Base-by-base conservation (phyloP, 306 rosid species). In the Glycyrrhiza uralensis region DNA sequence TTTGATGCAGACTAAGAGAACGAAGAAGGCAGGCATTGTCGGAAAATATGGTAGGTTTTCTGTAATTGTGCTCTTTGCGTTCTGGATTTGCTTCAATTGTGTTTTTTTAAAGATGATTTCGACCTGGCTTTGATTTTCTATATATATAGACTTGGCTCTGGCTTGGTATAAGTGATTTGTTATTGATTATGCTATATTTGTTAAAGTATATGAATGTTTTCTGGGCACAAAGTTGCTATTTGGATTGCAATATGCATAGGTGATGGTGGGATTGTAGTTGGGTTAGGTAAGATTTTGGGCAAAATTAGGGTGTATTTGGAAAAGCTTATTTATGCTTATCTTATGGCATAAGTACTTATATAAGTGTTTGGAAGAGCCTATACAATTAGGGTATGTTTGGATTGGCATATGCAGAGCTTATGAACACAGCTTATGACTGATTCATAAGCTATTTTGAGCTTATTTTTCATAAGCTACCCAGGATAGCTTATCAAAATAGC, bases 11-110 rank as follows among this genome's bases (percentile, higher is more conserved):
- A 87, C 92, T 13, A 90, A 87, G 96, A 90, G 93, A 71, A 90
- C 93, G 5, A 90, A 90, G 89, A 90, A 90, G 86, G 91, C 91
- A 2, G 89, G 96, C 24, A 90, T 87, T 52, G 92, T 90, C 6
- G 96, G 92, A 26, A 90, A 87, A 45, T 87, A 90, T 49, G 96
- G 93, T 87, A 19, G 29, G 84, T 39, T 42, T 42, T 67, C n/a
- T 49, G 13, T 47, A 32, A 8, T 29, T 6, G 18, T 32, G 63
- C 59, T 51, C 14, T 20, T 51, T 51, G 26, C n/a, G 32, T 51
- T 51, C 7, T 20, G 1, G 30, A 23, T 51, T 10, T 14, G 59
- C 14, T 51, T 51, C 32, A 15, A 7, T 58, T 29, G 0, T 30
- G 42, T 7, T 14, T 32, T 28, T 12, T 35, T 35, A 1, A 15